Conservation (phyloP, 768 basidiomycete genomes). For the Ramaria rubella region DNA sequence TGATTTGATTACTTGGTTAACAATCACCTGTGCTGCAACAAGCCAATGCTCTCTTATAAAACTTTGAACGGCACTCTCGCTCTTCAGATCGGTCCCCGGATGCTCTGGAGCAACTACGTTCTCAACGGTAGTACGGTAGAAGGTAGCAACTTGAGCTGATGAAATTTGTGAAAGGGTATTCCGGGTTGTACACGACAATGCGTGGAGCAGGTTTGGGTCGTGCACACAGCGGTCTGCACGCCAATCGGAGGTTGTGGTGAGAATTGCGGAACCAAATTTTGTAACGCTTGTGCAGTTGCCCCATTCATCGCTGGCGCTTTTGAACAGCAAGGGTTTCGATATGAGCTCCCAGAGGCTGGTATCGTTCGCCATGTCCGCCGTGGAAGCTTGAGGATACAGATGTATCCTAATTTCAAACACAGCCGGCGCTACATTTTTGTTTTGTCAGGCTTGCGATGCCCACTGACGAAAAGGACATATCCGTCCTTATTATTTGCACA, state of each 20-base stretch:
- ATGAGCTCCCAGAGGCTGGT: background rate
- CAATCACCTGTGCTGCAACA: background rate
- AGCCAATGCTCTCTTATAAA: background rate
- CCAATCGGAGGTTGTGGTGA: background rate
- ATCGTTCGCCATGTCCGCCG: too few relatives aligned
- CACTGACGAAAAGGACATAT: too few relatives aligned
- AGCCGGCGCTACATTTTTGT: too few relatives aligned
- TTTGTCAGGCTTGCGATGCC: too few relatives aligned
- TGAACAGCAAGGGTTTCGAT: background rate
- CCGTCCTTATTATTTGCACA: too few relatives aligned
- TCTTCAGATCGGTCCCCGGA: background rate
- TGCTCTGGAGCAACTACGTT: too few relatives aligned
- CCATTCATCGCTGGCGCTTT: background rate
- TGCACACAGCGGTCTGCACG: background rate
- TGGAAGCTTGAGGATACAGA: too few relatives aligned
- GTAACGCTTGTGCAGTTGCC: background rate
- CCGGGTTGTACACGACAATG: background rate
- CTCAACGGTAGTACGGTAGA: background rate
- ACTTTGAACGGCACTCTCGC: background rate
- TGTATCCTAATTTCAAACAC: too few relatives aligned
- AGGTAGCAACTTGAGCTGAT: background rate
- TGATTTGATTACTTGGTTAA: background rate
- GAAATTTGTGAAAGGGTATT: background rate
- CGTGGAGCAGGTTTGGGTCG: background rate
- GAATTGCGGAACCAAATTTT: background rate